Evolutionary conservation across 306 rosid species (phyloP).

Genomic region (Prunus campanulata): DNA sequence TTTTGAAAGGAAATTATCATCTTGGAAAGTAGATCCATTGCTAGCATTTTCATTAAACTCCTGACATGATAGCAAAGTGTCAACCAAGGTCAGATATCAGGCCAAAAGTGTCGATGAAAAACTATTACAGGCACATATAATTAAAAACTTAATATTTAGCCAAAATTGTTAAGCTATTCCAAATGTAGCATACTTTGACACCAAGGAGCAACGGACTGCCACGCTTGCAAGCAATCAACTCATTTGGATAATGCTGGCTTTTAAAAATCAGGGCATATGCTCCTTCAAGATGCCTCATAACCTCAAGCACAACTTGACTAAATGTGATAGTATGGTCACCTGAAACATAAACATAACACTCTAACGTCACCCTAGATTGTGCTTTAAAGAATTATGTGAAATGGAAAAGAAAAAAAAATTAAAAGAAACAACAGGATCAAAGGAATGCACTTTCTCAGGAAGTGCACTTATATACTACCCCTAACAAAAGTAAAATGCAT

Average conservation of each 20-base stretch:
- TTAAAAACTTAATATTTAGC: constrained; percentile 9
- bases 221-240: constrained; percentile 97
- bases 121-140: background rate
- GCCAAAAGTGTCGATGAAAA: background rate
- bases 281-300: constrained; percentile 99
- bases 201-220: constrained; percentile 96
- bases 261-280: constrained; percentile 98
- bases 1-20: constrained; percentile 72
- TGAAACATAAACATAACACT: constrained; percentile 41
- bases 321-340: constrained; percentile 79
- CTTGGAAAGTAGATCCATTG: constrained; percentile 74
- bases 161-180: background rate
- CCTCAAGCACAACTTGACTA: constrained; percentile 94
- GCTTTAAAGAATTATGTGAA: constrained; percentile 6
- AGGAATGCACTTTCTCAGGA: background rate
- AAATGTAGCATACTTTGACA: constrained; percentile 69
- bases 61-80: constrained; percentile 44
- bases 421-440: background rate
- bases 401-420: background rate
- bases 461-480: background rate
- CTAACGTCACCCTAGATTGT: constrained; percentile 21
- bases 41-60: constrained; percentile 58
- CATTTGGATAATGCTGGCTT: constrained; percentile 90
- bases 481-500: background rate
- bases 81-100: constrained; percentile 6